Evolutionary conservation across 139 green algal genomes (phyloP).

Genomic region (Volvox africanus): DNA sequence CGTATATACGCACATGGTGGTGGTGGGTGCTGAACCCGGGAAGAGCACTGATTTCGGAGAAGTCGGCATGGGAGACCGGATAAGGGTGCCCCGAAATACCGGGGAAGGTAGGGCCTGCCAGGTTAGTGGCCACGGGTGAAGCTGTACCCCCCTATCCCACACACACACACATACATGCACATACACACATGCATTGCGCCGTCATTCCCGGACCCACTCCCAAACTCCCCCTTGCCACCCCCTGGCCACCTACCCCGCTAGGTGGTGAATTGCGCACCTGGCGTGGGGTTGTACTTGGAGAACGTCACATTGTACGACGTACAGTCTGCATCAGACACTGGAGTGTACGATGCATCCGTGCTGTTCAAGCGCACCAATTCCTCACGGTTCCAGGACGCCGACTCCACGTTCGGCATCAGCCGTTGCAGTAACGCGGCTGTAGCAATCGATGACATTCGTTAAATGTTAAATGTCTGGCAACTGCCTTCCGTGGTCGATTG

Average conservation of each 20-base stretch:
- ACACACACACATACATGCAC: too few relatives aligned
- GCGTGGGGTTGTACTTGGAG: constrained; percentile 83
- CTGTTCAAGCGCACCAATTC: not conserved
- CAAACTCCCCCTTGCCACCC: too few relatives aligned
- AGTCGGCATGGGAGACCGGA: too few relatives aligned
- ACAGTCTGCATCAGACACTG: not conserved
- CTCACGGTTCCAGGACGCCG: not conserved
- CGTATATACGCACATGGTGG: too few relatives aligned
- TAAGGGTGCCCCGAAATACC: too few relatives aligned
- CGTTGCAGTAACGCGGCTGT: not conserved
- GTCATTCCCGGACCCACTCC: too few relatives aligned
- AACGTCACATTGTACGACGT: constrained; percentile 49
- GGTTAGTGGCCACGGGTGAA: too few relatives aligned
- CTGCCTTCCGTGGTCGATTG: not conserved
- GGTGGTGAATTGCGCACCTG: constrained; percentile 59
- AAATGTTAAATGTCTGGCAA: not conserved
- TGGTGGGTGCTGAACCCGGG: too few relatives aligned
- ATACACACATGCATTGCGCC: too few relatives aligned
- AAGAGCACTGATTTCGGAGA: too few relatives aligned
- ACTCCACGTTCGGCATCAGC: not conserved
- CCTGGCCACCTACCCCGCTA: not conserved
- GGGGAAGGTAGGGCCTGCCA: too few relatives aligned
- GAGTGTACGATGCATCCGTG: constrained; percentile 5
- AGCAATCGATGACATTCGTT: not conserved
- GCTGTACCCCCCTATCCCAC: too few relatives aligned